These are phyloP conservation scores for Acer campestre DNA, from an alignment of 345 rosid genomes.

Conservation along the genomic window DNA sequence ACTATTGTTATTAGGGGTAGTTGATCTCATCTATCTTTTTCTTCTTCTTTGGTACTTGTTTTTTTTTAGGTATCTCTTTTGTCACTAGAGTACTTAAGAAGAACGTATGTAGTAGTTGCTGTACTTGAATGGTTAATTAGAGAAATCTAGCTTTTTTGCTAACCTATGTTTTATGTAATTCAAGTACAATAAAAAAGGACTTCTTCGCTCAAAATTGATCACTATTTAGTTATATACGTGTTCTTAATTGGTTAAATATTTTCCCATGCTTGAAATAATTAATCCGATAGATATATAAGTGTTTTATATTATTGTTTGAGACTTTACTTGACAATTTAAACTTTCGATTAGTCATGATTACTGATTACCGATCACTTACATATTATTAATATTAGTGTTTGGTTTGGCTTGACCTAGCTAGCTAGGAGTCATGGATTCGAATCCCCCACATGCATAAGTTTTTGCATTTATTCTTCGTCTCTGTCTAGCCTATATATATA, in stretches of 20 bases:
- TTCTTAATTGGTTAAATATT: too few relatives aligned
- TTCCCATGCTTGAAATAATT: not conserved
- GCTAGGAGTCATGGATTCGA: too few relatives aligned
- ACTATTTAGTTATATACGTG: not conserved
- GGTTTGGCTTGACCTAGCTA: too few relatives aligned
- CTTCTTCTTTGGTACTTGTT: constrained; percentile 3
- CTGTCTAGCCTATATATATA: too few relatives aligned
- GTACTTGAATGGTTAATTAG: constrained; percentile 21
- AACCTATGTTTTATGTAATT: constrained; percentile 15
- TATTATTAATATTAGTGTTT: too few relatives aligned
- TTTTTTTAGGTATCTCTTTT: constrained; percentile 6
- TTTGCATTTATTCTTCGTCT: too few relatives aligned
- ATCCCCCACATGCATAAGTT: too few relatives aligned
- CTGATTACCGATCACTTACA: too few relatives aligned
- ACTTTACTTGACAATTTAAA: too few relatives aligned
- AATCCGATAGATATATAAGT: too few relatives aligned
- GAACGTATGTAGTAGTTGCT: not conserved
- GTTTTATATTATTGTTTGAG: too few relatives aligned
- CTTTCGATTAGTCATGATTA: too few relatives aligned
- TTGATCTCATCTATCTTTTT: not conserved
- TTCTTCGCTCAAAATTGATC: not conserved
- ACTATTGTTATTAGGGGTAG: not conserved
- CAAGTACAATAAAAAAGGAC: constrained; percentile 23
- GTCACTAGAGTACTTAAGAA: constrained; percentile 4
- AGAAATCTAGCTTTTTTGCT: constrained; percentile 19